phyloP scores from a whole-genome alignment of 768 basidiomycete genomes.

The Coprinellus micaceus region DNA sequence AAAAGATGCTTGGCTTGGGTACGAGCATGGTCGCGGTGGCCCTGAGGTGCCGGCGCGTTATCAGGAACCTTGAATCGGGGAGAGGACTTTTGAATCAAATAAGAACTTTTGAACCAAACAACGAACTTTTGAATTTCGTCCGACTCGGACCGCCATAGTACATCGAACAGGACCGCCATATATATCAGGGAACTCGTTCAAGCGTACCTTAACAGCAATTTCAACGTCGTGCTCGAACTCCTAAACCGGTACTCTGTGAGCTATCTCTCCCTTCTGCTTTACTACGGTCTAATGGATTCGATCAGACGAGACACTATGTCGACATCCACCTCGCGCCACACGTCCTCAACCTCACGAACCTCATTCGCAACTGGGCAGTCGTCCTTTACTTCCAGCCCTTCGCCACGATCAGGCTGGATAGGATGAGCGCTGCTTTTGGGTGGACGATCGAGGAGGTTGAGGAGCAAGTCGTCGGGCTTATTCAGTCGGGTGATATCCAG shows the following conservation, averaged over 20 bases:
- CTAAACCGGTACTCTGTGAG: slow-evolving; percentile 69
- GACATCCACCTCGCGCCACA: slow-evolving; percentile 78
- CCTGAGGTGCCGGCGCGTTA: too few relatives aligned
- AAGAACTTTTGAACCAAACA: too few relatives aligned
- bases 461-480: slow-evolving; percentile 69
- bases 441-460: slow-evolving; percentile 72
- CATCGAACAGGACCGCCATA: slow-evolving; percentile 82
- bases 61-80: too few relatives aligned
- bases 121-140: too few relatives aligned
- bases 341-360: slow-evolving; percentile 56
- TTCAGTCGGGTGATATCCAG: slow-evolving; percentile 73
- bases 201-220: slow-evolving; percentile 82
- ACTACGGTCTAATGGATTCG: neutral
- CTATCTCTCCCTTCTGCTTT: slow-evolving; percentile 4
- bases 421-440: slow-evolving; percentile 86
- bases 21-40: too few relatives aligned
- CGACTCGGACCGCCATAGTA: too few relatives aligned
- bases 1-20: too few relatives aligned
- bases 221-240: slow-evolving; percentile 76
- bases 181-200: slow-evolving; percentile 85
- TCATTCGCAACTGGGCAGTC: slow-evolving; percentile 75
- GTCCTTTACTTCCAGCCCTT: slow-evolving; percentile 92
- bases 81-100: too few relatives aligned
- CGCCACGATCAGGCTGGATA: slow-evolving; percentile 74
- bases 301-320: slow-evolving; percentile 71